Evolutionary conservation across 1,139 yeast genomes (phyloP).

Genomic region (Eremothecium cymbalariae): DNA sequence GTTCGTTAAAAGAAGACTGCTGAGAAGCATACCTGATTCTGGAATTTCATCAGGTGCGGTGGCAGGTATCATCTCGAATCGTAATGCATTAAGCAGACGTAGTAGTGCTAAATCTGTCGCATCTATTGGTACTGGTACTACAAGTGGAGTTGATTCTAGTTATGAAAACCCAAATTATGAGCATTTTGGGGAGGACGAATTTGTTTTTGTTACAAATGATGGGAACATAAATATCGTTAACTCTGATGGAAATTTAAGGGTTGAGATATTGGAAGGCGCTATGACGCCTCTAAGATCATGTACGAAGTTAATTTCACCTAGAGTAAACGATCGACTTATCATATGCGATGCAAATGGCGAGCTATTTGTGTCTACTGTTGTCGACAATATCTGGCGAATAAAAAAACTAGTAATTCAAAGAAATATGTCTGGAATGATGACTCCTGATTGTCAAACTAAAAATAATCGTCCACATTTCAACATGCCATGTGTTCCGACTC

Average conservation of each 20-base stretch:
- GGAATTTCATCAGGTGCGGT: constrained; percentile 3
- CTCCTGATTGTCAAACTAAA: constrained; percentile 22
- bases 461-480: neutral
- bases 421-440: constrained; percentile 39
- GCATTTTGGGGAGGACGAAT: constrained; percentile 27
- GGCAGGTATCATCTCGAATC: neutral
- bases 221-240: constrained; percentile 45
- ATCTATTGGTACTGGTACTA: constrained; percentile 18
- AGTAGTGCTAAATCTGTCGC: constrained; percentile 28
- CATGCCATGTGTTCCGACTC: constrained; percentile 6
- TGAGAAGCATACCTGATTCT: constrained; percentile 11
- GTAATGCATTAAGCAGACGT: constrained; percentile 17
- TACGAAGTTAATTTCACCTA: constrained; percentile 54
- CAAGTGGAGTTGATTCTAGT: constrained; percentile 17
- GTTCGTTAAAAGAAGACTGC: constrained; percentile 40
- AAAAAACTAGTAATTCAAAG: constrained; percentile 43
- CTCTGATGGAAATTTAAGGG: constrained; percentile 40
- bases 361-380: constrained; percentile 52
- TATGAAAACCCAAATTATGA: constrained; percentile 16
- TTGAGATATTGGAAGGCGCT: constrained; percentile 23
- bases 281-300: constrained; percentile 38
- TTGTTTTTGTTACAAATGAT: constrained; percentile 34
- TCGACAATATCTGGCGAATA: constrained; percentile 57
- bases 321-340: constrained; percentile 66
- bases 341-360: constrained; percentile 46